Conservation (phyloP, 495 filamentous ascomycete genomes). For the Hypoxylon crocopeplum region DNA sequence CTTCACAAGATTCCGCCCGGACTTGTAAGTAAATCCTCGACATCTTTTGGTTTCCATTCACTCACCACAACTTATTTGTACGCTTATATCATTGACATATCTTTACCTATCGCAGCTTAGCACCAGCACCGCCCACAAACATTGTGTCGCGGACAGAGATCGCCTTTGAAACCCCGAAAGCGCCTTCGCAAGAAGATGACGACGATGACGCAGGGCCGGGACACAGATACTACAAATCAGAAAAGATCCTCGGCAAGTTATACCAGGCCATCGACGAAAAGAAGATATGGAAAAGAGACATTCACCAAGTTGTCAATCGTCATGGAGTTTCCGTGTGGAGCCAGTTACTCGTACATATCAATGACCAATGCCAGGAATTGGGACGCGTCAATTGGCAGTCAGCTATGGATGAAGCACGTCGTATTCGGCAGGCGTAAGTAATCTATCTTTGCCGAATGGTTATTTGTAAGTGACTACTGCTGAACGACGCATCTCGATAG, state of each 20-base stretch:
- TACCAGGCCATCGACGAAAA: constrained; percentile 79
- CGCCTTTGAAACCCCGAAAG: constrained; percentile 45
- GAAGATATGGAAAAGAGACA: constrained; percentile 65
- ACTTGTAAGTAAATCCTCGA: constrained; percentile 48
- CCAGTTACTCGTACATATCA: constrained; percentile 54
- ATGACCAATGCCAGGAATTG: constrained; percentile 27
- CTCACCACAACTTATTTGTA: too few species aligned
- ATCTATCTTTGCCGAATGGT: not conserved
- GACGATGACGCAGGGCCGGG: constrained; percentile 61
- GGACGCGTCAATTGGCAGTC: constrained; percentile 42
- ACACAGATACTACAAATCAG: constrained; percentile 67
- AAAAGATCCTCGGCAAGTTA: constrained; percentile 74
- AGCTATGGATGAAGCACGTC: constrained; percentile 51
- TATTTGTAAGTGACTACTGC: not conserved
- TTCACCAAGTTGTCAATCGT: constrained; percentile 43
- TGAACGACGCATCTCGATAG: constrained; percentile 43
- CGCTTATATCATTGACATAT: too few species aligned
- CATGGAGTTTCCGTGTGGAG: constrained; percentile 48
- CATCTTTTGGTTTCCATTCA: too few species aligned
- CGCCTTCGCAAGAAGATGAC: constrained; percentile 52
- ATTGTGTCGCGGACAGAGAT: constrained; percentile 58
- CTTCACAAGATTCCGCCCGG: constrained; percentile 39
- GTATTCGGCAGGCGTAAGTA: constrained; percentile 63
- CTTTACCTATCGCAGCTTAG: constrained; percentile 48
- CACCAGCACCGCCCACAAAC: constrained; percentile 65